Evolutionary conservation across 306 rosid species (phyloP), one percentile per base, ranked within the genome.

Genomic region (Acacia melanoxylon): DNA sequence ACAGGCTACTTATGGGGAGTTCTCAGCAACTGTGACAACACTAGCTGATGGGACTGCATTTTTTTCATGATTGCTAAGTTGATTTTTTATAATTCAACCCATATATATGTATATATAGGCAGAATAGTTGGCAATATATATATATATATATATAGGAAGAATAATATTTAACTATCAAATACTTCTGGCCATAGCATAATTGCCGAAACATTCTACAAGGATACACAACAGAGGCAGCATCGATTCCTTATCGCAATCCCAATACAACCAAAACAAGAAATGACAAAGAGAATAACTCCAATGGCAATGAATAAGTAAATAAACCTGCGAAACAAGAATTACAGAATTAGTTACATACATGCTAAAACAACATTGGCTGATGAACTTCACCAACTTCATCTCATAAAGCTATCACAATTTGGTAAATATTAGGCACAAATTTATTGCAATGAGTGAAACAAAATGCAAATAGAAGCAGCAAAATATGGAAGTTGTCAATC

Each of bases 141-240:
- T 48, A n/a, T n/a, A 20, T 68, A 24, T 68, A 29, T 27, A 66
- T 44, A 20, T 31, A 56, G 35, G 42, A 41, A 48, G 63, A 74
- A 81, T 37, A 46, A 20, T 68, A 59, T 59, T 66, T 77, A 42
- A 31, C 59, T 58, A 45, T 69, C 35, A 74, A 78, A 68, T 42
- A 68, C 72, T 27, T 75, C 75, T 68, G 75, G 20, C 35, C 51
- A 67, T 22, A 71, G 67, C 75, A 71, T 75, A 62, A 85, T 24
- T 51, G 68, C 71, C 56, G 72, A 69, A 83, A 58, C 79, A 83
- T 80, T 83, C 33, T 70, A 70, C 76, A 84, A 90, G 99, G 99
- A 96, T 96, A 96, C 99, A 91, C 88, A 92, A 85, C 89, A 84
- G 82, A 96, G 87, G 89, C 99, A 96, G 87, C 99, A 96, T 20